phyloP scores from a whole-genome alignment of 2,329 filamentous ascomycete genomes.

The Pseudomassariella vexata region DNA sequence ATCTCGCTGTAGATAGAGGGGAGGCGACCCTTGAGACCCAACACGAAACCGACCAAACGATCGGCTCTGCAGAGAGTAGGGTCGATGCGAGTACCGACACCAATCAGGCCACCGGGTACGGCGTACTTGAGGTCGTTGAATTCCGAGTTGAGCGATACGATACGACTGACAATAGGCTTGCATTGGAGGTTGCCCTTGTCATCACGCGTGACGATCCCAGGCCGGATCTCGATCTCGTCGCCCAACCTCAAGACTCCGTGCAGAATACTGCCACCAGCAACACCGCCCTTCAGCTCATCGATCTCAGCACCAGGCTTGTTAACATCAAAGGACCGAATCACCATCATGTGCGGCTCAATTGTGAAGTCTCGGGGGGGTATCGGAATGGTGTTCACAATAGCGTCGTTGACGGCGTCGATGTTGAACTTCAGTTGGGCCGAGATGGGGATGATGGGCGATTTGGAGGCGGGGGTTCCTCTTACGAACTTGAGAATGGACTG shows the following conservation, averaged over 20 bases:
- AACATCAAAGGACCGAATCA: slow-evolving; percentile 98
- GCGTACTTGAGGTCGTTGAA: slow-evolving; percentile 98
- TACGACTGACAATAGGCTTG: slow-evolving; percentile 92
- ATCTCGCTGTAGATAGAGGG: slow-evolving; percentile 98
- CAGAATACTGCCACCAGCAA: slow-evolving; percentile 93
- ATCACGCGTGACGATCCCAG: slow-evolving; percentile 96
- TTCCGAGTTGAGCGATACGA: slow-evolving; percentile 93
- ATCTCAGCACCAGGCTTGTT: slow-evolving; percentile 99
- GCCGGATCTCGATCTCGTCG: slow-evolving; percentile 97
- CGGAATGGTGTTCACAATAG: slow-evolving; percentile 91
- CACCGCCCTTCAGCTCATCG: slow-evolving; percentile 96
- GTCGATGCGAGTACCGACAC: slow-evolving; percentile 96
- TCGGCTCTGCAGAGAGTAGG: slow-evolving; percentile 97
- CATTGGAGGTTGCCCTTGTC: slow-evolving; percentile 91
- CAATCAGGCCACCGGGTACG: slow-evolving; percentile 93
- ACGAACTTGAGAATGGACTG: slow-evolving; percentile 98
- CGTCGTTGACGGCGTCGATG: slow-evolving; percentile 96
- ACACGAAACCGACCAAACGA: slow-evolving; percentile 95
- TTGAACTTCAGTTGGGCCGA: slow-evolving; percentile 99
- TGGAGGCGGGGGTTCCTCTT: slow-evolving; percentile 91
- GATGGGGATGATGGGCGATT: slow-evolving; percentile 92
- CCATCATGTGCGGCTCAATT: slow-evolving; percentile 93
- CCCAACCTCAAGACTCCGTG: slow-evolving; percentile 95
- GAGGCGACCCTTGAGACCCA: slow-evolving; percentile 87
- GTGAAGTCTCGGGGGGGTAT: slow-evolving; percentile 88